These are phyloP conservation scores for Oryza meyeriana DNA, from an alignment of 176 grass and related monocot species.

Conservation along the genomic window DNA sequence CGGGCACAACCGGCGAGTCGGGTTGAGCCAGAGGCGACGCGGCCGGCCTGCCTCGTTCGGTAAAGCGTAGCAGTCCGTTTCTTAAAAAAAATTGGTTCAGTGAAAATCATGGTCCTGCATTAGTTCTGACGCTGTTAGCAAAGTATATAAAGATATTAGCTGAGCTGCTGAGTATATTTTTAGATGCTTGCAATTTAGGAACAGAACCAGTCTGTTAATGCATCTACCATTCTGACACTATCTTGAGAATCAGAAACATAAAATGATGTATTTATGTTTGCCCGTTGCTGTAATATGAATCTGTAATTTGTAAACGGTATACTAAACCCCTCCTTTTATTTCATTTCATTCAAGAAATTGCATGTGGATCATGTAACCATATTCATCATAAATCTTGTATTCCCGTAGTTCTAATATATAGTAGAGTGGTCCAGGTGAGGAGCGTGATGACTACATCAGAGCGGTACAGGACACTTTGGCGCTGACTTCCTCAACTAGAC, in stretches of 20 bases:
- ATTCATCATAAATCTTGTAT: not conserved
- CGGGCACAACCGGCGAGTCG: no score
- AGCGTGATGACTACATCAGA: conserved; percentile 48
- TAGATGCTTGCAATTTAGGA: not conserved
- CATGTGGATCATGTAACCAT: conserved; percentile 8
- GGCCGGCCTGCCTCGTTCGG: no score
- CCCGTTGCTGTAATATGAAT: not conserved
- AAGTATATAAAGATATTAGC: no score
- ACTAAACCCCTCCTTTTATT: not conserved
- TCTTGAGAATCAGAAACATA: not conserved
- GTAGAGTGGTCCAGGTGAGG: not conserved
- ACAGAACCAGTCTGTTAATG: no score
- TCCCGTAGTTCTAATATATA: not conserved
- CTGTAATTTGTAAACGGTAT: not conserved
- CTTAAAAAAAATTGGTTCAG: no score
- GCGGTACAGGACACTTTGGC: conserved; percentile 39
- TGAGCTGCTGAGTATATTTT: no score
- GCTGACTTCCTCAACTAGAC: conserved; percentile 41
- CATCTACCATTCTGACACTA: no score
- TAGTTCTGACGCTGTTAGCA: no score
- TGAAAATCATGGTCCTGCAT: no score
- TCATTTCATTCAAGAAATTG: not conserved
- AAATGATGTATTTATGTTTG: not conserved
- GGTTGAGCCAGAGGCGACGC: no score
- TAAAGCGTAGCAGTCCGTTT: no score